Percentiles rank a stretch among this genome's conserved stretches.
Evolutionary conservation across 257 asterid genomes (phyloP).

Genomic region (Thymus quinquecostatus): DNA sequence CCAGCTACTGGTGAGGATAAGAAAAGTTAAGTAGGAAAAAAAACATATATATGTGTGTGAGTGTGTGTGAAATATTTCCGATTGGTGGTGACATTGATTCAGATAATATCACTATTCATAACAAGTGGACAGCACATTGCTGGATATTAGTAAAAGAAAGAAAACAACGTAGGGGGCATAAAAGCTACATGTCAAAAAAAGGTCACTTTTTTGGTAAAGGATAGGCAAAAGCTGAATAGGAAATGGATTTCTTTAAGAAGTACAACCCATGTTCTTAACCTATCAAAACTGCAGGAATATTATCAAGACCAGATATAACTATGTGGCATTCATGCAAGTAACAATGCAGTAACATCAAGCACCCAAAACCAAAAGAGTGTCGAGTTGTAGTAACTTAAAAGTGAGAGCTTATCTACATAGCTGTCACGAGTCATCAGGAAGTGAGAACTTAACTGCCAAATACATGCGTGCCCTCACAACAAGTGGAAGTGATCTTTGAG

Average conservation of each 20-base stretch:
- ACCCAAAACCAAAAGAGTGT: background rate
- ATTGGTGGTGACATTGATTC: background rate
- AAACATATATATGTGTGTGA: background rate
- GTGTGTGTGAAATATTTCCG: background rate
- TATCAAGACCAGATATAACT: background rate
- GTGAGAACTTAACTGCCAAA: constrained; percentile 84
- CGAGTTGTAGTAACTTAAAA: constrained; percentile 7
- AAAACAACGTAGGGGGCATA: background rate
- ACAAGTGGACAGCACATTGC: background rate
- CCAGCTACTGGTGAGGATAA: background rate
- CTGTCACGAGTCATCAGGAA: constrained; percentile 27
- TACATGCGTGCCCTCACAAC: constrained; percentile 78
- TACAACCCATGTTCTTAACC: background rate
- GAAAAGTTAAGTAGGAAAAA: constrained; percentile 1
- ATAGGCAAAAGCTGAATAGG: constrained; percentile 10
- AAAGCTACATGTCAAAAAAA: background rate
- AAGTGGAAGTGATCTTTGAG: constrained; percentile 86
- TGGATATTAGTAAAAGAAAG: background rate
- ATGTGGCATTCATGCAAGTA: background rate
- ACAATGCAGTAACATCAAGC: background rate
- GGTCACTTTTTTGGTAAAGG: background rate
- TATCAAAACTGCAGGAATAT: background rate
- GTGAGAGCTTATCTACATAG: constrained; percentile 4
- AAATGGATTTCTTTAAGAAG: background rate
- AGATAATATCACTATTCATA: constrained; percentile 7